phyloP scores from a whole-genome alignment of 202 grass and related monocot species.

The Schoenoplectus triqueter region DNA sequence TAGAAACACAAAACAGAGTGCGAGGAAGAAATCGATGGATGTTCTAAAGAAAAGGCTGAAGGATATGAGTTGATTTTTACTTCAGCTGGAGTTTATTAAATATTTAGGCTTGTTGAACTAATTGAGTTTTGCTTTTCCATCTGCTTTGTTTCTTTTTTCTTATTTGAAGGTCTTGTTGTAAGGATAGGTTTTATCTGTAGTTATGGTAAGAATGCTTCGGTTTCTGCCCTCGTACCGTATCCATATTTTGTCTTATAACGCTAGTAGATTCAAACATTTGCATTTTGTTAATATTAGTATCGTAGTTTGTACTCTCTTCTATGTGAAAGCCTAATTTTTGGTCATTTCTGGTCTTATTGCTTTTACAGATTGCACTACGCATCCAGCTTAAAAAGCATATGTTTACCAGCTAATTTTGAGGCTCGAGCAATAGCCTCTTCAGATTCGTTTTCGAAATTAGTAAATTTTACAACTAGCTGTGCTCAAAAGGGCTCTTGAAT shows the following conservation, averaged over 20 bases:
- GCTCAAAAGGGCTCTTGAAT: neutral
- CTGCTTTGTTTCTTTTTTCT: neutral
- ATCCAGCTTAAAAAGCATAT: neutral
- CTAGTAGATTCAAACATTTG: neutral
- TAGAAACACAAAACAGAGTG: conserved; percentile 70
- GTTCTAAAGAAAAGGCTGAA: conserved; percentile 80
- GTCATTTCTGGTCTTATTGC: conserved; percentile 1
- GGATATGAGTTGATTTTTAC: conserved; percentile 74
- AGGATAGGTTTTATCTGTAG: conserved; percentile 4
- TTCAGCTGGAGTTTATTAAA: conserved; percentile 16
- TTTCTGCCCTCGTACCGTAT: neutral
- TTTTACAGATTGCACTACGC: neutral
- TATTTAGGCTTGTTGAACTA: conserved; percentile 14
- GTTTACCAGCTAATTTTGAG: no score
- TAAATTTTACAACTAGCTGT: neutral
- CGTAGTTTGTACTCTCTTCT: neutral
- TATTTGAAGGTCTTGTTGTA: conserved; percentile 1
- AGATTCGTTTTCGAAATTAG: neutral
- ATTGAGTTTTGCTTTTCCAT: conserved; percentile 23
- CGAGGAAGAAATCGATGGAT: conserved; percentile 88
- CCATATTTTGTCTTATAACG: neutral
- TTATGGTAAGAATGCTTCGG: neutral
- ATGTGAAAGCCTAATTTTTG: neutral
- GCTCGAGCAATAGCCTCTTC: neutral
- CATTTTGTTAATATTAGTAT: conserved; percentile 3